Base-by-base conservation (phyloP, 441 rosid genomes). In the Populus trichocarpa region DNA sequence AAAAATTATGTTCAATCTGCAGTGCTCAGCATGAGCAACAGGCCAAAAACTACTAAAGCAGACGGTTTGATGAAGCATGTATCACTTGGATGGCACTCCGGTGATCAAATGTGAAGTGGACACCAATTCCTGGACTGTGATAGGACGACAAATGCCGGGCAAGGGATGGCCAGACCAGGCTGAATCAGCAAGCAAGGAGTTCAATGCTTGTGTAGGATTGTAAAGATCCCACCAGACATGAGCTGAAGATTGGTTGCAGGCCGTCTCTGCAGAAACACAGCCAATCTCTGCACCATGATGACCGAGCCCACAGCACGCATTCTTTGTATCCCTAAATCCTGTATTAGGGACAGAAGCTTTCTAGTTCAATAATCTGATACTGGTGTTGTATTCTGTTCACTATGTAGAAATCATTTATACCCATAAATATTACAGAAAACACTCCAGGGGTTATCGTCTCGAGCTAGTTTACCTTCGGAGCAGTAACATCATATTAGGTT, bases 171-270 rank as follows among this genome's bases (percentile, higher is more conserved):
- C 89, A 2, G 83, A 84, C 95, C 95, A 90, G 13, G 85, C 85
- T 33, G 92, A 84, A 69, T 84, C 85, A 10, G 91, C 89, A 10
- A 91, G 88, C 81, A 87, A 81, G 53, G 83, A 59, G 84, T 89
- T 88, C 42, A 84, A 87, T 13, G 81, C 79, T 64, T 77, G 77
- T 5, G 95, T 89, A 1, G 93, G 93, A 80, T 86, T 91, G 80
- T 87, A 88, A 40, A 88, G 86, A 84, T 91, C 95, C 95, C 93
- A 91, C 95, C 95, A 91, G 1, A 91, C 85, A 72, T 80, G 82
- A 67, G 63, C 46, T 71, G 90, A 81, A 76, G 82, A 83, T 73
- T 72, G 72, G 26, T 82, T 26, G 79, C 95, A 91, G 77, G 90
- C 87, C 89, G 88, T 87, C 30, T 84, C 90, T n/a, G 14, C 69